Evolutionary conservation across 208 protist genomes (phyloP).

Genomic region (Ichthyophonus hoferi): DNA sequence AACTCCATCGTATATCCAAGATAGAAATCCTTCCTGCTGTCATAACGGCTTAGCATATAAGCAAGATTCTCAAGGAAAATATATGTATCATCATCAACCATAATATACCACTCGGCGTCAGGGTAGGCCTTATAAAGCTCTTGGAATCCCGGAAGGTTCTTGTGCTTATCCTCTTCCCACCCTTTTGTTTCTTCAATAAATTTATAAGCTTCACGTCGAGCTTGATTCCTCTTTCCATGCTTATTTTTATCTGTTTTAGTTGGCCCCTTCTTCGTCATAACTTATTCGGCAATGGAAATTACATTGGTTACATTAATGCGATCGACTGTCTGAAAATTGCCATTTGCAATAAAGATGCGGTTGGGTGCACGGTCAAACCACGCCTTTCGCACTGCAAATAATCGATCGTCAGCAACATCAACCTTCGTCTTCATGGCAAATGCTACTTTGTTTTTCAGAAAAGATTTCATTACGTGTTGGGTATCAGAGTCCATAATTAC

Average conservation of each 20-base stretch:
- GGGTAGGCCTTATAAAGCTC: not conserved
- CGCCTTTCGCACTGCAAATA: not conserved
- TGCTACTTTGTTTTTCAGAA: not conserved
- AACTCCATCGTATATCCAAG: not conserved
- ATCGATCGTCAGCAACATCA: not conserved
- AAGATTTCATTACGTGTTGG: not conserved
- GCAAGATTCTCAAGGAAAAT: not conserved
- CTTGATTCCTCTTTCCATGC: too few relatives aligned
- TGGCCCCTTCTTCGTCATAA: not conserved
- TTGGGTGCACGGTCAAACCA: not conserved
- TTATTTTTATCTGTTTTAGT: too few relatives aligned
- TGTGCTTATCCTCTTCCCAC: not conserved
- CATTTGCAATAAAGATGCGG: not conserved
- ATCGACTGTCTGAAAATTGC: not conserved
- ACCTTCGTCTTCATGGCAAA: not conserved
- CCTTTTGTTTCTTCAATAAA: not conserved
- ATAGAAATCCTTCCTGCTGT: not conserved
- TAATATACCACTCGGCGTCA: not conserved
- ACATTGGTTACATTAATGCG: not conserved
- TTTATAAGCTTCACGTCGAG: too few relatives aligned
- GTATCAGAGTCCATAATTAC: too few relatives aligned
- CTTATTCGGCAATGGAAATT: not conserved
- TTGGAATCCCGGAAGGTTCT: not conserved
- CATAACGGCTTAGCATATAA: not conserved
- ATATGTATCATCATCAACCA: slow-evolving; percentile 13